phyloP scores from a whole-genome alignment of 1,284 basidiomycete species.

The Takashimella tepidaria region DNA sequence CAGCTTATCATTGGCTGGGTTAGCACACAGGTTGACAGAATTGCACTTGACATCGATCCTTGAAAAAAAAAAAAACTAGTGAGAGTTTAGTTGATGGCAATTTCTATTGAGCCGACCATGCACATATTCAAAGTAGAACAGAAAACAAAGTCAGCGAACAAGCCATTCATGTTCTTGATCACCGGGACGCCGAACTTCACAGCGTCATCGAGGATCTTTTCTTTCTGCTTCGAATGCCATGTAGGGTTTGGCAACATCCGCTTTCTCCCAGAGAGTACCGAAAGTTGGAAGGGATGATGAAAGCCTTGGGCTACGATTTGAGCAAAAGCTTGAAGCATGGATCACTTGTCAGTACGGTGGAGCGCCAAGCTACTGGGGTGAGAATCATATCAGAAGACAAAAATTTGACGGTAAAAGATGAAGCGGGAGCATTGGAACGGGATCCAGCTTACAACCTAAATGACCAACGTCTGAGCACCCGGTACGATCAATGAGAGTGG shows the following conservation, averaged over 20 bases:
- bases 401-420: too few species aligned
- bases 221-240: slow-evolving; percentile 8
- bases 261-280: slow-evolving; percentile 1
- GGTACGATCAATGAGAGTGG: too few species aligned
- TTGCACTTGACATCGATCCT: slow-evolving; percentile 12
- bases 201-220: background rate
- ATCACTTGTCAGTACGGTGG: too few species aligned
- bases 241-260: background rate
- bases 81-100: too few species aligned
- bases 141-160: slow-evolving; percentile 8
- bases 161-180: slow-evolving; percentile 7
- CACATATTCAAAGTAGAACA: background rate
- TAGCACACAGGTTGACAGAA: slow-evolving; percentile 7
- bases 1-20: background rate
- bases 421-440: too few species aligned
- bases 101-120: too few species aligned
- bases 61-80: too few species aligned
- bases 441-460: too few species aligned
- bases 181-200: slow-evolving; percentile 6
- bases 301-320: slow-evolving; percentile 2
- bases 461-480: too few species aligned
- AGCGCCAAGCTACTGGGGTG: too few species aligned
- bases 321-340: too few species aligned
- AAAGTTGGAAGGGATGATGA: slow-evolving; percentile 13
- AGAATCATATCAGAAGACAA: too few species aligned